Base-by-base conservation (phyloP, 495 filamentous ascomycete genomes). In the Aspergillus campestris region DNA sequence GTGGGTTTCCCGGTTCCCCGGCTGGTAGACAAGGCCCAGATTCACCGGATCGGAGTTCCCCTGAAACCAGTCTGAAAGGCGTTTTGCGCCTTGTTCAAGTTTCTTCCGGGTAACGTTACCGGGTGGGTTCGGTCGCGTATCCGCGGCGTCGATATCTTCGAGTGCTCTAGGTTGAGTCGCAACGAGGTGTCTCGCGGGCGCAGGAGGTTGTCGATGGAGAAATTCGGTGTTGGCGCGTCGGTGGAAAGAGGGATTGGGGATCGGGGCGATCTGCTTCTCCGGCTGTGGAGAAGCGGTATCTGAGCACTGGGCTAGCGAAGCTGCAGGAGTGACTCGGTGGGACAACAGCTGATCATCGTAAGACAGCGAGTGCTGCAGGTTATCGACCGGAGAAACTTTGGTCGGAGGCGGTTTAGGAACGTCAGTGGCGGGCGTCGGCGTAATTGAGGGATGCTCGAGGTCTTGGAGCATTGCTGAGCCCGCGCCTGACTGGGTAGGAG, bases 11-110 rank as follows among this genome's bases (percentile, higher is more conserved):
- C 27, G 43, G 10, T 47, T 46, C 6, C 39, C 37, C 8, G 47
- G 13, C 3, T 59, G 58, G 33, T 56, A 48, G 12, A 59, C 34
- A 31, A 71, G 49, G 32, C 64, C 64, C 18, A 75, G 50, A 13
- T 64, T 65, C 31, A 74, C 66, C 13, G 70, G 65, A 24, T 74
- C 65, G 7, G 72, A 74, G 33, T 70, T 67, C 11, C 75, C 74
- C 39, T 70, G 65, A 44, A 79, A 79, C 73, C 74, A 75, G 34
- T 63, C 67, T 29, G 66, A 66, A 35, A 79, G 41, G 8, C 64
- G 56, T 40, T 66, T 66, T 34, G 68, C 57, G 50, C 67, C 52
- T 28, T 66, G 61, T 51, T 70, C 64, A 32, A 69, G 40, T 50
- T 61, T 72, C 63, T 64, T 71, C 43, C 67, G 65, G 8, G 59